Percentiles rank a stretch among this genome's conserved stretches.
Conservation (phyloP, 2,329 filamentous ascomycete species). For the Colletotrichum sp. region DNA sequence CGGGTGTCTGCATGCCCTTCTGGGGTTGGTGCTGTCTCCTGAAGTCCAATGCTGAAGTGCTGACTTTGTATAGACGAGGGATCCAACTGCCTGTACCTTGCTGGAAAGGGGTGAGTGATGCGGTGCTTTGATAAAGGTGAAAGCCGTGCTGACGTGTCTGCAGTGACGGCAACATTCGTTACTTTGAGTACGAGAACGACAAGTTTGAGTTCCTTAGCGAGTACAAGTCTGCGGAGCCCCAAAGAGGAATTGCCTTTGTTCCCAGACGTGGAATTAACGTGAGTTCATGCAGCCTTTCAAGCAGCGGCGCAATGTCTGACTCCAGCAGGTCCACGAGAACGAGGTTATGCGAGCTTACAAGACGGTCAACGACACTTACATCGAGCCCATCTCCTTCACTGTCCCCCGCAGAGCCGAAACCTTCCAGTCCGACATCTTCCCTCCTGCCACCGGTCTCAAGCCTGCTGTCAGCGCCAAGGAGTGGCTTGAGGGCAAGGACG, state of each 20-base stretch:
- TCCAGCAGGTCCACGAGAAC: constrained; percentile 80
- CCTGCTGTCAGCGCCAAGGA: constrained; percentile 80
- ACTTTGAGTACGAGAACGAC: constrained; percentile 98
- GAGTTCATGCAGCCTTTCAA: constrained; percentile 31
- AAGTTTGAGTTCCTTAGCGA: constrained; percentile 98
- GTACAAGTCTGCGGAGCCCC: constrained; percentile 95
- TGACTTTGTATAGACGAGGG: constrained; percentile 70
- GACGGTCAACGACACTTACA: constrained; percentile 92
- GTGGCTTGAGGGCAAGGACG: constrained; percentile 87
- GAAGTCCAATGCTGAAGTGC: not conserved
- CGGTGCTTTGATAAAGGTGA: not conserved
- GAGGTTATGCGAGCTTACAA: constrained; percentile 96
- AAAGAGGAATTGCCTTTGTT: constrained; percentile 92
- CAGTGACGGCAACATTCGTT: constrained; percentile 97
- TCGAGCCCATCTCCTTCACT: constrained; percentile 97
- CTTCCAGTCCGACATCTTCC: constrained; percentile 97
- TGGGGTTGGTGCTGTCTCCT: constrained; percentile 66
- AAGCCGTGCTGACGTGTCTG: constrained; percentile 22
- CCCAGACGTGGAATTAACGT: constrained; percentile 94
- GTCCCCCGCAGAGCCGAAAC: constrained; percentile 91
- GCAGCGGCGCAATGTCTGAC: constrained; percentile 23
- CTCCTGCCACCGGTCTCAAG: constrained; percentile 80
- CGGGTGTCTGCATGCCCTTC: constrained; percentile 98
- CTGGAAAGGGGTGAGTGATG: constrained; percentile 87
- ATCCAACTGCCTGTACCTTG: constrained; percentile 92